A percentile compares a stretch with the other conserved stretches of the same genome.
Conservation (phyloP, 2,329 filamentous ascomycete species). For the Penicillium sp. region DNA sequence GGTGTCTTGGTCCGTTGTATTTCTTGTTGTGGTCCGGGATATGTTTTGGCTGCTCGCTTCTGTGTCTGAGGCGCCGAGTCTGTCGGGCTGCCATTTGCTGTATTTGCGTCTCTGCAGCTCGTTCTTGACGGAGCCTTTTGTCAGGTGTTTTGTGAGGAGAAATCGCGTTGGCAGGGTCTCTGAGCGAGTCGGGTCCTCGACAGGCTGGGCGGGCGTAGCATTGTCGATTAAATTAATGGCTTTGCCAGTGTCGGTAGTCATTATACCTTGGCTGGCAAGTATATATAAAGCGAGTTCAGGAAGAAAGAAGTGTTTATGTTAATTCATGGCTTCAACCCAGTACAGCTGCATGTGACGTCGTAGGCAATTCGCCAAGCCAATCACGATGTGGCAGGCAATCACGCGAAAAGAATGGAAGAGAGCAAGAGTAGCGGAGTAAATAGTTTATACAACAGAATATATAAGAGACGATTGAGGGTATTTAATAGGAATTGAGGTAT, state of each 20-base stretch:
- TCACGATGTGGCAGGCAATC: too few species aligned
- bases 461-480: too few species aligned
- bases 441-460: too few species aligned
- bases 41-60: constrained; percentile 16
- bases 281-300: background rate
- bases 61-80: constrained; percentile 43
- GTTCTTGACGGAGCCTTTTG: constrained; percentile 34
- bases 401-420: too few species aligned
- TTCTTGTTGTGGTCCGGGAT: constrained; percentile 7
- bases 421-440: too few species aligned
- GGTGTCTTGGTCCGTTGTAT: background rate
- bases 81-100: constrained; percentile 51
- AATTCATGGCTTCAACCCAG: background rate
- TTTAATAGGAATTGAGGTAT: too few species aligned
- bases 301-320: background rate
- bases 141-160: constrained; percentile 27
- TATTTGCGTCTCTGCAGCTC: constrained; percentile 43
- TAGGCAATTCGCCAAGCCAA: too few species aligned
- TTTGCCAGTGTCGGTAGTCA: constrained; percentile 18
- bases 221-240: constrained; percentile 39
- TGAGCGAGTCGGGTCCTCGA: constrained; percentile 20
- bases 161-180: constrained; percentile 20
- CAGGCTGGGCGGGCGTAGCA: constrained; percentile 27
- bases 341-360: too few species aligned
- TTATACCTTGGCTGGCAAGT: background rate